These are phyloP conservation scores for Tetrapisispora namnaoensis DNA, from an alignment of 805 yeast genomes.

Conservation along the genomic window DNA sequence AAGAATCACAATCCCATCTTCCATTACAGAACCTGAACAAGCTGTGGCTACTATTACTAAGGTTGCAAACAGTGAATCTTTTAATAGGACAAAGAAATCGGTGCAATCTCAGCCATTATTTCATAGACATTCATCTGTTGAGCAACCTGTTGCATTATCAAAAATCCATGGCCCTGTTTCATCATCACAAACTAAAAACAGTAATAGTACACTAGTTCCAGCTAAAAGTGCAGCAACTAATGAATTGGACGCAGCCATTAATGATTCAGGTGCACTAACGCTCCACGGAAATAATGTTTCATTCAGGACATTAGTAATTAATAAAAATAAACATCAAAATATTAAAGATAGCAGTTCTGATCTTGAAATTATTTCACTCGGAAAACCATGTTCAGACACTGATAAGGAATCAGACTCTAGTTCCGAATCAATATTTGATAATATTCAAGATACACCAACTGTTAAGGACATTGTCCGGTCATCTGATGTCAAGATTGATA, in stretches of 20 bases:
- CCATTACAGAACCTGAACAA: slow-evolving; percentile 33
- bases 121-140: slow-evolving; percentile 4
- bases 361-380: slow-evolving; percentile 7
- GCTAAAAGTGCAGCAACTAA: background rate
- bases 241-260: slow-evolving; percentile 12
- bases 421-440: background rate
- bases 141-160: background rate
- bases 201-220: background rate
- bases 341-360: background rate
- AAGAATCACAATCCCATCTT: slow-evolving; percentile 27
- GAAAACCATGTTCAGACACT: background rate
- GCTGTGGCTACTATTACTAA: slow-evolving; percentile 41
- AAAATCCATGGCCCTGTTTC: background rate
- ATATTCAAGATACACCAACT: background rate
- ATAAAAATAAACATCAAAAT: slow-evolving; percentile 11
- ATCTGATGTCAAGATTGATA: background rate
- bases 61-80: slow-evolving; percentile 45
- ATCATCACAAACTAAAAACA: background rate
- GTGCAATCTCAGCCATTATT: slow-evolving; percentile 56
- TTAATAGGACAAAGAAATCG: slow-evolving; percentile 49
- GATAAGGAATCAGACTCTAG: background rate
- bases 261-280: slow-evolving; percentile 14
- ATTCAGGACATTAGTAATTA: slow-evolving; percentile 21
- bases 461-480: background rate
- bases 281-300: slow-evolving; percentile 25